These are phyloP conservation scores for Penicillium italicum DNA, from an alignment of 2,329 filamentous ascomycete species.

Conservation along the genomic window DNA sequence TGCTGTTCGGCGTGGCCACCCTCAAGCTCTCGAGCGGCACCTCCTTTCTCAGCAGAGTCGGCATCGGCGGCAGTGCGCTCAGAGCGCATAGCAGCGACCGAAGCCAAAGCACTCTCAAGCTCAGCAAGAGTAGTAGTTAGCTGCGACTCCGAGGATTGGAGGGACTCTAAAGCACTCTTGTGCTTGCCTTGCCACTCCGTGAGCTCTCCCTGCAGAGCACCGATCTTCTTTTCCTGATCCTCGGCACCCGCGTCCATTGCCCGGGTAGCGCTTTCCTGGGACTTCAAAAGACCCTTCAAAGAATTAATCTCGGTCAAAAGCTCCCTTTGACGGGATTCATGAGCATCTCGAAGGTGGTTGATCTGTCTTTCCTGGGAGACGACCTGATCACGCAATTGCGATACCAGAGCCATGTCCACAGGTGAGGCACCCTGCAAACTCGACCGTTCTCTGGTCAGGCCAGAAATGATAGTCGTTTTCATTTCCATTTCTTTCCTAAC, in stretches of 20 bases:
- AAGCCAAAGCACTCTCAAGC: slow-evolving; percentile 64
- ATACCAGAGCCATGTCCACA: slow-evolving; percentile 87
- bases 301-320: slow-evolving; percentile 67
- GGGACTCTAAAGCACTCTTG: slow-evolving; percentile 62
- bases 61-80: slow-evolving; percentile 39
- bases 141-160: slow-evolving; percentile 68
- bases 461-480: slow-evolving; percentile 94
- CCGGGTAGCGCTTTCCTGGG: slow-evolving; percentile 36
- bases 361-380: slow-evolving; percentile 82
- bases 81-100: slow-evolving; percentile 47
- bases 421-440: slow-evolving; percentile 77
- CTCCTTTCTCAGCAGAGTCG: slow-evolving; percentile 34
- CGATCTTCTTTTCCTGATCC: slow-evolving; percentile 57
- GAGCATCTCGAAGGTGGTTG: slow-evolving; percentile 65
- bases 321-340: slow-evolving; percentile 71
- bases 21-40: slow-evolving; percentile 46
- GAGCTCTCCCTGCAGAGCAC: slow-evolving; percentile 67
- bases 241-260: slow-evolving; percentile 34
- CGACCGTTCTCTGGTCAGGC: slow-evolving; percentile 85
- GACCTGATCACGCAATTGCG: slow-evolving; percentile 81
- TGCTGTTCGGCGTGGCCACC: slow-evolving; percentile 57
- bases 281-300: slow-evolving; percentile 56
- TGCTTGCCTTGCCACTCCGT: slow-evolving; percentile 74
- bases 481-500: slow-evolving; percentile 95
- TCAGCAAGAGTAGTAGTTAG: slow-evolving; percentile 69